Base-by-base conservation (phyloP, 1,284 basidiomycete genomes). In the Cronartium quercuum region DNA sequence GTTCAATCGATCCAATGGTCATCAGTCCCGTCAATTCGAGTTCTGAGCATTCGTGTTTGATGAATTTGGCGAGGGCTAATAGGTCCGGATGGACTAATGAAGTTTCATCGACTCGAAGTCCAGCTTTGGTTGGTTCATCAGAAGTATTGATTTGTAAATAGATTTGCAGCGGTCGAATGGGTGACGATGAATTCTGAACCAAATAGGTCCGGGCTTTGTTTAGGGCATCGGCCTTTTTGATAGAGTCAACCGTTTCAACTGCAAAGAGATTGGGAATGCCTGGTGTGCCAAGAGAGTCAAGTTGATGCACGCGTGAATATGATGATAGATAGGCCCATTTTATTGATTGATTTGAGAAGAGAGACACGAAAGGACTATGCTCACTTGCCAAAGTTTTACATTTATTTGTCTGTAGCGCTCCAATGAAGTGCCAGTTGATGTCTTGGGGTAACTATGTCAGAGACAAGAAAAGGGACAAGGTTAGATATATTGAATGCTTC, bases 341-440 rank as follows among this genome's bases (percentile, higher is more conserved):
- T n/a, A n/a, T n/a, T n/a, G n/a, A n/a, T n/a, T n/a, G n/a, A n/a
- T n/a, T n/a, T n/a, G 3, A 21, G 0, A 1, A 21, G 12, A 24
- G 29, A n/a, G 60, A 60, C 10, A 41, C 2, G 5, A 15, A 41
- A 51, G 40, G 13, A 42, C n/a, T 10, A 42, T 35, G 79, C 88
- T 77, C 77, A 93, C 93, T 84, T 18, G 94, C 92, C n/a, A 96
- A 85, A 21, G 86, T 84, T 83, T 96, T 98, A 61, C 90, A 88
- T 83, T 98, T 98, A 84, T 98, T 98, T 44, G 91, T 92, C 82
- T 98, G 95, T 35, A 98, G 84, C 0, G 89, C 88, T 6, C 95
- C 95, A 78, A 98, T 95, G 81, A 97, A 98, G 83, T 98, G 95
- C 96, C 96, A 98, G 77, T 89, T 85, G 79, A 96, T 92, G 78